Conservation (phyloP, 495 filamentous ascomycete genomes). For the Aspergillus indologenus region DNA sequence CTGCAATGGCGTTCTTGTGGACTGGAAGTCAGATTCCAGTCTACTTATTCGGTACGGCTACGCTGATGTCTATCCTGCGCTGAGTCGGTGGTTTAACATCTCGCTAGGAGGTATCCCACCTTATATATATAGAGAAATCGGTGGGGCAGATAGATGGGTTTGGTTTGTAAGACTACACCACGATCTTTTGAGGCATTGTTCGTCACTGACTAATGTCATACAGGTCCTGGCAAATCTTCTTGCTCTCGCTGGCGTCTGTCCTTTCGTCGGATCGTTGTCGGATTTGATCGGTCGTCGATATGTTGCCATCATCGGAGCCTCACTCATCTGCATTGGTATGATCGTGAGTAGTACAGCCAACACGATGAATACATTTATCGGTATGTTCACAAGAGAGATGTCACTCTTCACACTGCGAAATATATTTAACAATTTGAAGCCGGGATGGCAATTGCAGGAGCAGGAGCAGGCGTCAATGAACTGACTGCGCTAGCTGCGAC, state of each 20-base stretch:
- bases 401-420: constrained; percentile 15
- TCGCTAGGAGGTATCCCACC: constrained; percentile 54
- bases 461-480: constrained; percentile 63
- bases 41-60: constrained; percentile 52
- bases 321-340: constrained; percentile 62
- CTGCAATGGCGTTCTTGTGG: constrained; percentile 65
- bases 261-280: constrained; percentile 69
- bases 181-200: neutral
- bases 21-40: constrained; percentile 63
- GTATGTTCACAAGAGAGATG: constrained; percentile 35
- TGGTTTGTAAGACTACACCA: constrained; percentile 54
- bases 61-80: neutral
- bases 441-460: constrained; percentile 60
- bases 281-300: constrained; percentile 67
- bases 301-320: constrained; percentile 59
- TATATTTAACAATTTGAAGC: constrained; percentile 37
- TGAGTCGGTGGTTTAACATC: neutral
- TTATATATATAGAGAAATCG: constrained; percentile 63
- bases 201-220: neutral
- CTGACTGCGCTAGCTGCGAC: constrained; percentile 67
- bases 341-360: constrained; percentile 62
- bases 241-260: constrained; percentile 63
- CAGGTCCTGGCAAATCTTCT: constrained; percentile 63
- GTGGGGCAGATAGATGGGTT: constrained; percentile 64
- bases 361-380: constrained; percentile 67